Conservation (phyloP, 257 asterid species). For the Petrea volubilis region DNA sequence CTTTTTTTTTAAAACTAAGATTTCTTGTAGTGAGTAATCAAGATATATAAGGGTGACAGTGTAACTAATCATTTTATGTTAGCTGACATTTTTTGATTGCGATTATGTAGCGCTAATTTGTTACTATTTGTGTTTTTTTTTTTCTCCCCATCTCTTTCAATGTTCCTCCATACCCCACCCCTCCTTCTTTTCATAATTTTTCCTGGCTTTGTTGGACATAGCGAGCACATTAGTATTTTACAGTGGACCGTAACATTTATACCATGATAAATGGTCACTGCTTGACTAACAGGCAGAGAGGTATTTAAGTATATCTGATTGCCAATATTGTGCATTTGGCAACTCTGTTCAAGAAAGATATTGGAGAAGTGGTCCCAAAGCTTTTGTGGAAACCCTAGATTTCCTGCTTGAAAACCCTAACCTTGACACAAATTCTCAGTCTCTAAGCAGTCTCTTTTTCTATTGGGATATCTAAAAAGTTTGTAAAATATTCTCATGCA, state of each 20-base stretch:
- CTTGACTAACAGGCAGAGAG: not conserved
- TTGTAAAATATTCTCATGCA: slow-evolving; percentile 22
- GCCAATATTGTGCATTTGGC: not conserved
- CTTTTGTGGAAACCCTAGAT: slow-evolving; percentile 34
- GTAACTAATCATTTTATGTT: no score
- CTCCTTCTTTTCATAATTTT: no score
- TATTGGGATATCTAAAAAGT: slow-evolving; percentile 22
- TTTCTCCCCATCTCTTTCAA: no score
- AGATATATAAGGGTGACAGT: no score
- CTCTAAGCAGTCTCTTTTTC: slow-evolving; percentile 4
- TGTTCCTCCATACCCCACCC: no score
- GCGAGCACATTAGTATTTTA: not conserved
- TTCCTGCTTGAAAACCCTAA: slow-evolving; percentile 33
- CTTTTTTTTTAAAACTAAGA: no score
- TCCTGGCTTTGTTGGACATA: no score
- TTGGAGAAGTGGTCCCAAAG: slow-evolving; percentile 48
- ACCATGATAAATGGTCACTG: not conserved
- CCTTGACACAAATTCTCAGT: slow-evolving; percentile 9
- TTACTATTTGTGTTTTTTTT: no score
- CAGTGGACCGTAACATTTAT: not conserved
- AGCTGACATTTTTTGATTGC: no score
- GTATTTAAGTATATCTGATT: not conserved
- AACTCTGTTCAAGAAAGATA: slow-evolving; percentile 15
- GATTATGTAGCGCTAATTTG: no score
- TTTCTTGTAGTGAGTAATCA: no score